Base-by-base conservation (phyloP, 306 rosid species). In the Rosa persica region DNA sequence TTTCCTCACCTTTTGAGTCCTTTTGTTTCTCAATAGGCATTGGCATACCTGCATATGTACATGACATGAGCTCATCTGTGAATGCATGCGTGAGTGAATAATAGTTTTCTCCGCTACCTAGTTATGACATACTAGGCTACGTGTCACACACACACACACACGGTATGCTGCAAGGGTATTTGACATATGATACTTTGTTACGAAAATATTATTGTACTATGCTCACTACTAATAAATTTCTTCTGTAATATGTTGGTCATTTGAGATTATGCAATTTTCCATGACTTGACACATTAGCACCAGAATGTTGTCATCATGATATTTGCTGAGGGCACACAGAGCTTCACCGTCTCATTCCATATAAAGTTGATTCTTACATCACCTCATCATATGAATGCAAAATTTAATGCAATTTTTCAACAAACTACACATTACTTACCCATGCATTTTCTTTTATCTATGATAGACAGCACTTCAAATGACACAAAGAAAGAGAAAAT, bases 1-100 rank as follows among this genome's bases (percentile, higher is more conserved):
- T 25, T 71, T 46, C 76, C 78, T 82, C 87, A 67, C 27, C 71
- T n/a, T 72, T 82, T n/a, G 73, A 68, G 66, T 80, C 83, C 69
- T 82, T 74, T 51, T 61, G 80, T 75, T 87, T 81, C 27, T 80
- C 75, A 78, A 54, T 67, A 46, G 80, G 71, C 43, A 79, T 52
- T 54, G 83, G 57, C 19, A 23, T 75, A 84, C 97, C 97, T 92
- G 87, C 86, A 67, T 48, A 22, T 12, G 22, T 5, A 38, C 5
- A 38, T 36, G 13, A 20, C 13, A 52, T 36, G 48, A 51, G 64
- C 47, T 11, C 30, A 62, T 62, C 67, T 25, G 40, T 62, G 67
- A 62, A 30, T 0, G 42, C 36, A 57, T 23, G 36, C 66, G 3
- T 30, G 34, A 4, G 66, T 23, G 4, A 58, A 58, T 23, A 57